A percentile compares a stretch with the other conserved stretches of the same genome.
Conservation (phyloP, 139 green algal genomes). For the Chlamydomonas urium region DNA sequence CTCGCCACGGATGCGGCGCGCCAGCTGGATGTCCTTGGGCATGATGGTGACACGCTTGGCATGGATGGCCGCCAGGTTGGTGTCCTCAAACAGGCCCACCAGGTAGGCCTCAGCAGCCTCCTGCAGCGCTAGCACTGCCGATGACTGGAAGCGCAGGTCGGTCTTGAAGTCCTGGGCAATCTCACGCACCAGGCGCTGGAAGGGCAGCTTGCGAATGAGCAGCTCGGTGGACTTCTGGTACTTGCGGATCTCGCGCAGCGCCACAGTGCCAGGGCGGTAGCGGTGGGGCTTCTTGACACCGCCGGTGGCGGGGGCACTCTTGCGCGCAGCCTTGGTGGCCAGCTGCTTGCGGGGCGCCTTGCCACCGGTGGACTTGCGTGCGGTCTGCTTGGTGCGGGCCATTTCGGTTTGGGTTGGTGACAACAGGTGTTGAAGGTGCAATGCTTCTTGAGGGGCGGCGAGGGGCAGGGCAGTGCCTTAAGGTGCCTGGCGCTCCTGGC, state of each 20-base stretch:
- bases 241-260: constrained; percentile 90
- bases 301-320: constrained; percentile 83
- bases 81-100: constrained; percentile 97
- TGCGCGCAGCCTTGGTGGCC: constrained; percentile 88
- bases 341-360: constrained; percentile 94
- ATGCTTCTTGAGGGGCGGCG: too few relatives aligned
- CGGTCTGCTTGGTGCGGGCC: constrained; percentile 98
- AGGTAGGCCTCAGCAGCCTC: constrained; percentile 73
- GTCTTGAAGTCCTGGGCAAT: constrained; percentile 98
- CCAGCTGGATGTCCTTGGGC: constrained; percentile 60
- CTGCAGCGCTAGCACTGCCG: constrained; percentile 18
- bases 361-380: constrained; percentile 91
- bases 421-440: too few relatives aligned
- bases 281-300: constrained; percentile 88
- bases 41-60: constrained; percentile 81
- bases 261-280: constrained; percentile 87
- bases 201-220: constrained; percentile 96
- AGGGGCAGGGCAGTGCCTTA: too few relatives aligned
- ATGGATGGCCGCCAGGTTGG: constrained; percentile 94
- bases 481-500: too few relatives aligned
- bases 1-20: constrained; percentile 44
- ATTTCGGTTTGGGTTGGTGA: too few relatives aligned
- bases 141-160: constrained; percentile 91
- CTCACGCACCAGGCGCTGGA: constrained; percentile 95
- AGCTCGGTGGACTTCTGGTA: constrained; percentile 94